Evolutionary conservation across 345 rosid species (phyloP), one percentile per base, ranked within the genome.

Genomic region (Salix koriyanagi): DNA sequence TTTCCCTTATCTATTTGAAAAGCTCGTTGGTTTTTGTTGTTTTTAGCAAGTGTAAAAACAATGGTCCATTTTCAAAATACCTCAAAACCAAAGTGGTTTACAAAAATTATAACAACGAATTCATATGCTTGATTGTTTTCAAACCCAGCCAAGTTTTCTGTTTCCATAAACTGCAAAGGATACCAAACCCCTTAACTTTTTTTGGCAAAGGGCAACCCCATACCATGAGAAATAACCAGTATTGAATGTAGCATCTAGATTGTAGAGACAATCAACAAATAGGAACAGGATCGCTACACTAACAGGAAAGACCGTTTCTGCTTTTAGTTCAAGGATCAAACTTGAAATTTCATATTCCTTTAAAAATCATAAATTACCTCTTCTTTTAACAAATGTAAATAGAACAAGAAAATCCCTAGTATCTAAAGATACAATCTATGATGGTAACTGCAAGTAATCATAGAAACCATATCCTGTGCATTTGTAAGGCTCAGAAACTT

Each of bases 401-500:
- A 62, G 71, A 69, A 48, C 67, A 73, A 32, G 72, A 61, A 42
- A 73, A 32, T 30, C 65, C 75, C 83, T 79, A 76, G 36, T 21
- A 36, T 74, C 81, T 72, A 75, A 44, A 48, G 34, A 48, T 74
- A 79, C 82, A 74, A 34, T 34, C 65, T 68, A 70, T 70, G 42
- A 61, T 72, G 82, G 80, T 66, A 36, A 78, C 15, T 21, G 76
- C 71, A 74, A 16, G 60, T 64, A n/a, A 65, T 76, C 34, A 71
- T 60, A 64, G 44, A 70, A 75, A 39, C 52, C 32, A 46, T 71
- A 67, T 76, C 75, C 70, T 32, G 75, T 76, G 79, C 79, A 77
- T 60, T 71, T 78, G 32, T 52, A 54, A 62, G 75, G 71, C 85
- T 77, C 74, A 42, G 74, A 78, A 75, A 75, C 76, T 34, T 81